Conservation (phyloP, 116 monocot species). For the Iris pallida region DNA sequence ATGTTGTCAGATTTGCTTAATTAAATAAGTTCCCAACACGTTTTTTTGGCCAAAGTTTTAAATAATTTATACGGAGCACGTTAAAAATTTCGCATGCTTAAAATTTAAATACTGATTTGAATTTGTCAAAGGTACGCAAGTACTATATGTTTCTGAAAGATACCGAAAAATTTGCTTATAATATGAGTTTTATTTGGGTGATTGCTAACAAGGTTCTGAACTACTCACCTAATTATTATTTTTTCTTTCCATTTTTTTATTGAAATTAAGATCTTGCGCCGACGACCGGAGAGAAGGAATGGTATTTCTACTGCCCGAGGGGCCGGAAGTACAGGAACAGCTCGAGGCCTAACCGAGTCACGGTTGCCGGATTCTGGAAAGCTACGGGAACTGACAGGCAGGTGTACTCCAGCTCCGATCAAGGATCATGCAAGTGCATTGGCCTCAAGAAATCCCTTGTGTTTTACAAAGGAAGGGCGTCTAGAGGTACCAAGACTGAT, state of each 20-base stretch:
- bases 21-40: too few species aligned
- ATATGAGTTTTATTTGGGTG: too few species aligned
- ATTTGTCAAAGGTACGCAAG: too few species aligned
- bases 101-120: too few species aligned
- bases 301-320: conserved; percentile 94
- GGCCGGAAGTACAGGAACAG: conserved; percentile 85
- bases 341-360: conserved; percentile 76
- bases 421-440: conserved; percentile 49
- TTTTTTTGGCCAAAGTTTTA: too few species aligned
- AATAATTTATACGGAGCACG: too few species aligned
- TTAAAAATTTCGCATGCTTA: too few species aligned
- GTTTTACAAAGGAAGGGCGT: conserved; percentile 83
- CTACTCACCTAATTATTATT: background rate
- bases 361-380: conserved; percentile 84
- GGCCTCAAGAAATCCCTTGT: conserved; percentile 90
- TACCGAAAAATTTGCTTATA: too few species aligned
- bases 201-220: too few species aligned
- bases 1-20: too few species aligned
- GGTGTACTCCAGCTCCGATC: conserved; percentile 69
- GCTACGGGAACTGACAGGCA: conserved; percentile 87
- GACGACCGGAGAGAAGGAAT: conserved; percentile 75
- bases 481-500: conserved; percentile 74
- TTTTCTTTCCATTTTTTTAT: background rate
- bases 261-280: conserved; percentile 3
- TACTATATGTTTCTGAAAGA: too few species aligned